phyloP scores from a whole-genome alignment of 805 yeast species.

The Metschnikowia rubicola region DNA sequence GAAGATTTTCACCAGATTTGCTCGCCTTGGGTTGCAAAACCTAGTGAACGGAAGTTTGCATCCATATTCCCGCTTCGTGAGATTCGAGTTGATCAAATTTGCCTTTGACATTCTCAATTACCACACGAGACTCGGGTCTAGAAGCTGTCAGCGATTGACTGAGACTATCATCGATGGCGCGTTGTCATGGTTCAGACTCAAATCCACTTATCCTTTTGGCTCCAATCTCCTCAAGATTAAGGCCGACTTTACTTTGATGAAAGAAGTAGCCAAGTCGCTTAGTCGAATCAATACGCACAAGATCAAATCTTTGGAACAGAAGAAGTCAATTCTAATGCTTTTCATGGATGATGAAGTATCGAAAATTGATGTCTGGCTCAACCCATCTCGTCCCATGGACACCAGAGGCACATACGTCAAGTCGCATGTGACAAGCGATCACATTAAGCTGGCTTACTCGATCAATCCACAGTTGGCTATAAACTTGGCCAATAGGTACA shows the following conservation, averaged over 20 bases:
- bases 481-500: conserved; percentile 60
- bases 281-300: conserved; percentile 21
- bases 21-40: conserved; percentile 51
- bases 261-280: conserved; percentile 44
- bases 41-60: conserved; percentile 66
- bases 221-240: conserved; percentile 69
- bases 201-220: conserved; percentile 76
- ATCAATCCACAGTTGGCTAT: conserved; percentile 73
- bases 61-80: conserved; percentile 70
- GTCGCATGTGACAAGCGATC: conserved; percentile 33
- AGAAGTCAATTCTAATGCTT: conserved; percentile 52
- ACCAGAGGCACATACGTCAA: conserved; percentile 35
- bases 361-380: conserved; percentile 73
- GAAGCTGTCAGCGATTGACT: conserved; percentile 44
- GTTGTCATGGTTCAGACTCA: conserved; percentile 71
- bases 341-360: conserved; percentile 76
- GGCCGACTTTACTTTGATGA: conserved; percentile 61
- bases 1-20: conserved; percentile 59
- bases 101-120: conserved; percentile 61
- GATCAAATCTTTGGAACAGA: conserved; percentile 36
- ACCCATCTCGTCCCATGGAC: conserved; percentile 49
- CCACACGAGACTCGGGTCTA: conserved; percentile 50
- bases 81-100: conserved; percentile 72
- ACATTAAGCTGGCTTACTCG: conserved; percentile 56
- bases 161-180: conserved; percentile 59